Percentiles rank a stretch among this genome's conserved stretches.
Evolutionary conservation across 2,329 filamentous ascomycete genomes (phyloP).

Genomic region (Pseudonectria buxi): DNA sequence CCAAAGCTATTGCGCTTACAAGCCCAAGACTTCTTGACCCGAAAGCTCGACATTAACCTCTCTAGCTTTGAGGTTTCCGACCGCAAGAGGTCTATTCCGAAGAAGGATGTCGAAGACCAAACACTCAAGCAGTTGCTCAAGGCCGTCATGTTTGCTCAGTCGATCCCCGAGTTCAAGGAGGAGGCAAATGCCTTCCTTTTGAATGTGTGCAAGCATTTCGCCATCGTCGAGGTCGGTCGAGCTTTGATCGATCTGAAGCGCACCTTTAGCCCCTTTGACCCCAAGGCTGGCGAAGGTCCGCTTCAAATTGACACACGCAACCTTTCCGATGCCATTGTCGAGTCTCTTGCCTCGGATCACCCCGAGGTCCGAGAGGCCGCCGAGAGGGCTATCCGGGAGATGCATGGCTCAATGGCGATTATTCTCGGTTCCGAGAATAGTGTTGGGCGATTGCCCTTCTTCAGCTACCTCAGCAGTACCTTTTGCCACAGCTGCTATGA

Average conservation of each 20-base stretch:
- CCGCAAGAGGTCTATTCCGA: conserved; percentile 73
- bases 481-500: conserved; percentile 96
- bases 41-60: conserved; percentile 64
- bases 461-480: conserved; percentile 70
- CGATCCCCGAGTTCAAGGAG: conserved; percentile 70
- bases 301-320: conserved; percentile 81
- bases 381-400: conserved; percentile 67
- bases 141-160: conserved; percentile 78
- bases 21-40: conserved; percentile 73
- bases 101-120: conserved; percentile 78
- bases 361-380: conserved; percentile 74
- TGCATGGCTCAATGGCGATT: conserved; percentile 67
- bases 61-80: conserved; percentile 69
- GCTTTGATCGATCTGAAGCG: conserved; percentile 78
- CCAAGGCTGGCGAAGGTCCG: conserved; percentile 77
- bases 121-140: conserved; percentile 82
- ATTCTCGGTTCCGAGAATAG: conserved; percentile 72
- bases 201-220: conserved; percentile 83
- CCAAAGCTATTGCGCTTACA: conserved; percentile 78
- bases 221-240: conserved; percentile 80
- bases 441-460: conserved; percentile 74
- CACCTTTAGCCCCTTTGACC: conserved; percentile 71
- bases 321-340: conserved; percentile 81
- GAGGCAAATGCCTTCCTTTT: conserved; percentile 69
- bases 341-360: conserved; percentile 82